Base-by-base conservation (phyloP, 768 basidiomycete genomes). In the Floccularia luteovirens region DNA sequence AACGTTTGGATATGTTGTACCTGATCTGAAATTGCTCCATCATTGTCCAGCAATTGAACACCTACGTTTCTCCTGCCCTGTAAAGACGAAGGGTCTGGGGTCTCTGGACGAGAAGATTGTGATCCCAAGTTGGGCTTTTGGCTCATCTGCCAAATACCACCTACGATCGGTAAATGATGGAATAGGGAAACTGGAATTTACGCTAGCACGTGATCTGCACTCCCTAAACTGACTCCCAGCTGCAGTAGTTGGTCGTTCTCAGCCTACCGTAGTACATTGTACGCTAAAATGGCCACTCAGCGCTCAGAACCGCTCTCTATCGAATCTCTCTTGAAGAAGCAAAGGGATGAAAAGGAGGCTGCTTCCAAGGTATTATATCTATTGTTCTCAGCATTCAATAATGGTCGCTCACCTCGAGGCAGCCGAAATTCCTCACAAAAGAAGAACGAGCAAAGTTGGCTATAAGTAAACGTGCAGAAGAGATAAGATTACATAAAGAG, bases 361-460 rank as follows among this genome's bases (percentile, higher is more conserved):
- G 87, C 90, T 36, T 67, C 91, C 36, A 96, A 90, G 75, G 93
- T 90, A 42, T 22, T 59, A 56, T n/a, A 25, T 20, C 33, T 10
- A 38, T 7, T 27, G 19, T 23, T 22, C 13, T 34, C 2, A 23
- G 11, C 36, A 33, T 41, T 32, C 8, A 16, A 23, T 12, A 28
- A 8, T 44, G 36, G 45, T 8, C 8, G 31, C 16, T 45, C 3
- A 13, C 4, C 36, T 42, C 25, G 25, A 39, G 35, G 24, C 61
- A 97, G 92, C 94, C 94, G 24, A 94, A 80, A 61, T 98, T 98
- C 67, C 69, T 98, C 11, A 78, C 88, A 2, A 98, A 89, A 62
- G 89, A 92, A 48, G 88, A 96, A 53, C 79, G 94, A 36, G 90
- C 89, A 13, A 78, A 79, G 53, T 63, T 96, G 24, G 94, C 94